Evolutionary conservation across 2,329 filamentous ascomycete genomes (phyloP).

Genomic region (Sarocladiaceae sp.): DNA sequence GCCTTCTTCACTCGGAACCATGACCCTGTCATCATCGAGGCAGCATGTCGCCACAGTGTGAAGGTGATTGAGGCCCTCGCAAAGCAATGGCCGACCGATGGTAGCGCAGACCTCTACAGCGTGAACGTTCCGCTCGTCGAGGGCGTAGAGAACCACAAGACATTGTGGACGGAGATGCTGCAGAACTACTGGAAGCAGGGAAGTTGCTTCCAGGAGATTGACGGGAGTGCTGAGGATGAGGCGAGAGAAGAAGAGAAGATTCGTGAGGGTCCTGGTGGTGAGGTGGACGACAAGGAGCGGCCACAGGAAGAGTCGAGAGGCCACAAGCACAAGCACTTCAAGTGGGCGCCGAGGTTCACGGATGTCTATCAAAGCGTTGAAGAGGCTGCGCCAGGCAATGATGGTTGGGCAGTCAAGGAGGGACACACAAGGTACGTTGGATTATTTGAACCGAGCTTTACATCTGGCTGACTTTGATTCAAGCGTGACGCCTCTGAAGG

Average conservation of each 20-base stretch:
- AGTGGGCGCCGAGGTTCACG: constrained; percentile 84
- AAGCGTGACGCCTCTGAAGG: constrained; percentile 85
- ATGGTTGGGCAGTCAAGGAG: constrained; percentile 89
- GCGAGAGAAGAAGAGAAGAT: constrained; percentile 71
- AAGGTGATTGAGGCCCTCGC: constrained; percentile 75
- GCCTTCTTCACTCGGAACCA: constrained; percentile 87
- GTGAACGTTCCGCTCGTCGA: constrained; percentile 87
- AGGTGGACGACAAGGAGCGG: constrained; percentile 34
- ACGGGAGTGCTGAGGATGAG: constrained; percentile 59
- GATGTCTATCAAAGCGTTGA: constrained; percentile 89
- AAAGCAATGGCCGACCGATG: constrained; percentile 65
- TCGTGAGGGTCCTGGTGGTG: constrained; percentile 57
- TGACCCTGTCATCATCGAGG: constrained; percentile 74
- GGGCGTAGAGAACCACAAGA: constrained; percentile 65
- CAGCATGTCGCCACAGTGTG: constrained; percentile 69
- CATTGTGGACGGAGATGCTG: constrained; percentile 80
- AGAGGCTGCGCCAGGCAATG: constrained; percentile 72
- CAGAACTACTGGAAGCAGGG: constrained; percentile 88
- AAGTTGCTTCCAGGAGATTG: constrained; percentile 80
- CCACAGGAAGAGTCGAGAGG: constrained; percentile 22
- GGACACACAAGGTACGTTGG: constrained; percentile 72
- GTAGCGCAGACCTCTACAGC: constrained; percentile 75
- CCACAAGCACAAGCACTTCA: constrained; percentile 83
- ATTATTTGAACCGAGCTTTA: neutral
- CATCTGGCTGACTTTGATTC: neutral